Conservation (phyloP, 176 grass and related monocot species). For the Triticum timopheevii region DNA sequence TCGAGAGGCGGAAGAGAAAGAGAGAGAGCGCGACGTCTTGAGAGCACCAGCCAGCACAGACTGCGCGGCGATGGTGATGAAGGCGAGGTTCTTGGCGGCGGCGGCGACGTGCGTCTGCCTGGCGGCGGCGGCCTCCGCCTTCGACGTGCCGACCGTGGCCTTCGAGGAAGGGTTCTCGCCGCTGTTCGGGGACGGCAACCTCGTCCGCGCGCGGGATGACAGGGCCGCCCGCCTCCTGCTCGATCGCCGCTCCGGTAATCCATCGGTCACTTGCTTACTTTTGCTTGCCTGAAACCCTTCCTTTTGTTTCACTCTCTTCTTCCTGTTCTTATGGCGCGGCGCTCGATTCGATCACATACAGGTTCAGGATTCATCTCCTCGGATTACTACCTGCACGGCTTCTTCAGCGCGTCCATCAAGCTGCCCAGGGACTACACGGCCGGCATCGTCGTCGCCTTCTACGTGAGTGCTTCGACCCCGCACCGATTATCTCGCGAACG, state of each 20-base stretch:
- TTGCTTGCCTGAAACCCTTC: too few species aligned
- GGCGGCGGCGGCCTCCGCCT: constrained; percentile 22
- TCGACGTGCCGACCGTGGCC: constrained; percentile 54
- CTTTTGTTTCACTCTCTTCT: neutral
- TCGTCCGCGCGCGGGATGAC: constrained; percentile 44
- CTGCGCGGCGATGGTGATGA: constrained; percentile 32
- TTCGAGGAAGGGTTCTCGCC: constrained; percentile 73
- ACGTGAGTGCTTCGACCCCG: constrained; percentile 35
- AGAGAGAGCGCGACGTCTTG: neutral
- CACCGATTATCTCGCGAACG: neutral
- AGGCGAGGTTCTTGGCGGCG: neutral
- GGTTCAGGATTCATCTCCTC: constrained; percentile 88
- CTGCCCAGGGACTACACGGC: constrained; percentile 74
- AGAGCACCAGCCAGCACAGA: neutral
- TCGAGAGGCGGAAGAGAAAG: neutral
- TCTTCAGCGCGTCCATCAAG: constrained; percentile 86
- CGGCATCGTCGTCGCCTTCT: constrained; percentile 89
- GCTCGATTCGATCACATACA: neutral
- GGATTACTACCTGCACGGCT: constrained; percentile 68
- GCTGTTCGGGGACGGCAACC: constrained; percentile 75
- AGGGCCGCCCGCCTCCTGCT: constrained; percentile 62
- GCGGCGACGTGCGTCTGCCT: constrained; percentile 13
- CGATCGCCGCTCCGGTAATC: constrained; percentile 67
- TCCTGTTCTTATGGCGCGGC: neutral
- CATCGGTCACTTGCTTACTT: neutral